phyloP scores from a whole-genome alignment of 441 rosid species.

The Eruca vesicaria region DNA sequence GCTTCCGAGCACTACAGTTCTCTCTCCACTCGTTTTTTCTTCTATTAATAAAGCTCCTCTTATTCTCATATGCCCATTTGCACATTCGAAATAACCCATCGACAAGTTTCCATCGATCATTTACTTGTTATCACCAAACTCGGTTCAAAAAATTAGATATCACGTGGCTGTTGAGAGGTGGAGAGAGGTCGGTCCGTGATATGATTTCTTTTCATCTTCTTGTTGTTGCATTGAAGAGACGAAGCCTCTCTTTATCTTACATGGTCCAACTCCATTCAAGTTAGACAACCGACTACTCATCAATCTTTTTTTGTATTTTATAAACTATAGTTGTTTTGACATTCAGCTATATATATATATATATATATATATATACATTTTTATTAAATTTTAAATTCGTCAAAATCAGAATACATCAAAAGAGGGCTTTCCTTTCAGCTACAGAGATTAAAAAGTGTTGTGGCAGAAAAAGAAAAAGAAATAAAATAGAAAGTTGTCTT shows the following conservation, averaged over 20 bases:
- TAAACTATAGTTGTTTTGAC: background rate
- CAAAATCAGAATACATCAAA: conserved; percentile 5
- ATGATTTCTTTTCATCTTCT: conserved; percentile 13
- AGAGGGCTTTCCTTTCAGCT: conserved; percentile 5
- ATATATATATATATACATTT: no score
- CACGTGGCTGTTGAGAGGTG: conserved; percentile 30
- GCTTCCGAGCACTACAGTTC: no score
- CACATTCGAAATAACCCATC: no score
- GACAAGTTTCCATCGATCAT: no score
- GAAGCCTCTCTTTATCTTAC: conserved; percentile 21
- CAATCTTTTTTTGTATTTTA: background rate
- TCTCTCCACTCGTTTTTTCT: no score
- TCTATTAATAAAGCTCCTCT: no score
- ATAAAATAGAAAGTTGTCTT: conserved; percentile 9
- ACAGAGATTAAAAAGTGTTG: background rate
- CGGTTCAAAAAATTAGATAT: no score
- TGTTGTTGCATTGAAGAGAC: conserved; percentile 24
- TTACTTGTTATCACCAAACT: no score
- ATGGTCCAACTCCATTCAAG: conserved; percentile 33
- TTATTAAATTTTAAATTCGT: background rate
- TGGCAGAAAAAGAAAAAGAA: background rate
- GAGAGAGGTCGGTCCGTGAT: conserved; percentile 32
- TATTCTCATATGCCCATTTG: no score
- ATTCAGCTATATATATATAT: no score
- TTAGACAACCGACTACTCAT: conserved; percentile 28